phyloP scores from a whole-genome alignment of 306 rosid species.

The Inga oerstediana region DNA sequence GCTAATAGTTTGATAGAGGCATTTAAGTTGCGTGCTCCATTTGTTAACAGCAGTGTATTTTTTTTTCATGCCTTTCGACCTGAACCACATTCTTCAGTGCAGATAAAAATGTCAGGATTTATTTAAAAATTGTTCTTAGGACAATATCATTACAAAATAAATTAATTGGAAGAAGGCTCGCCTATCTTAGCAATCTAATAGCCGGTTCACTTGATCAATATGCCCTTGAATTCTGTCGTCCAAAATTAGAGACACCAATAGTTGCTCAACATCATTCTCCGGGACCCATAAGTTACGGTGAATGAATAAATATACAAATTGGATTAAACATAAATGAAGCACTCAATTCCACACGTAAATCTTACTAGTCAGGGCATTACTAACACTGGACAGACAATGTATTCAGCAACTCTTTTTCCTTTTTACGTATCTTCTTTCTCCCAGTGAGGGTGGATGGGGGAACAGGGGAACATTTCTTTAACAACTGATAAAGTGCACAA shows the following conservation, averaged over 20 bases:
- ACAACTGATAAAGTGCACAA: not conserved
- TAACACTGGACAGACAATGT: not conserved
- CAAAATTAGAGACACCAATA: constrained; percentile 67
- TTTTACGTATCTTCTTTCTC: not conserved
- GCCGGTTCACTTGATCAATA: constrained; percentile 31
- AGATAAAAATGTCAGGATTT: not conserved
- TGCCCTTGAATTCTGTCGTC: constrained; percentile 89
- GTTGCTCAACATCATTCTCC: constrained; percentile 62
- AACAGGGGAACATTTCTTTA: not conserved
- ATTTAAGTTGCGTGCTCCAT: not conserved
- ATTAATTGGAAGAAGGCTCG: constrained; percentile 18
- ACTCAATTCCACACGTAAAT: not conserved
- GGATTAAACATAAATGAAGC: constrained; percentile 12
- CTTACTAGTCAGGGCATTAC: not conserved
- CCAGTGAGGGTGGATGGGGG: not conserved
- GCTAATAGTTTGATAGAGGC: not conserved
- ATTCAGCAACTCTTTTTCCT: not conserved
- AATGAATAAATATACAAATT: constrained; percentile 14
- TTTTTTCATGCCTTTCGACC: not conserved
- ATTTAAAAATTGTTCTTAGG: not conserved
- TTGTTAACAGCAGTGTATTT: not conserved
- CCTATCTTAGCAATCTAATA: constrained; percentile 92
- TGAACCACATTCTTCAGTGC: not conserved
- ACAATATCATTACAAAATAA: not conserved
- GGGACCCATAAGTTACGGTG: constrained; percentile 55